Evolutionary conservation across 148 eudicot genomes (phyloP).

Genomic region (Vaccinium myrtillus): DNA sequence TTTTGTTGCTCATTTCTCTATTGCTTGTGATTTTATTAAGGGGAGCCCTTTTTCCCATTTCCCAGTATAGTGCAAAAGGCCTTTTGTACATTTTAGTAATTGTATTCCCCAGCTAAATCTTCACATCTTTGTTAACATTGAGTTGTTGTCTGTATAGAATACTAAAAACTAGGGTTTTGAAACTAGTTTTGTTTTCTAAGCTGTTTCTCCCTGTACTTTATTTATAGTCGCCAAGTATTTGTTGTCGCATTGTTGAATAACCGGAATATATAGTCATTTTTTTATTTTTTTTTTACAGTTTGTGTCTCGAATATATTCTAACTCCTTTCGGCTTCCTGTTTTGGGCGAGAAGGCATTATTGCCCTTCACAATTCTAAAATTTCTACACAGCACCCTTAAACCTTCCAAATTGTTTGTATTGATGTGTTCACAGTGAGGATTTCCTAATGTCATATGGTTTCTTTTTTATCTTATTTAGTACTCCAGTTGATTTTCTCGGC

Average conservation of each 20-base stretch:
- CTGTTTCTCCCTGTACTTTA: neutral
- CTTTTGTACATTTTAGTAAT: constrained; percentile 14
- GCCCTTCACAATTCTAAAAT: neutral
- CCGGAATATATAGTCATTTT: neutral
- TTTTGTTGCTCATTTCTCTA: neutral
- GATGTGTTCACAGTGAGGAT: neutral
- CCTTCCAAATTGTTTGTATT: neutral
- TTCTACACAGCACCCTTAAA: neutral
- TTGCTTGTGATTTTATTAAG: neutral
- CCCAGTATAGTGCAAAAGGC: neutral
- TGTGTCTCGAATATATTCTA: neutral
- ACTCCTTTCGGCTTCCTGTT: neutral
- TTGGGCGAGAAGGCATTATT: neutral
- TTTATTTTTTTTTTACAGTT: neutral
- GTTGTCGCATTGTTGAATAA: neutral
- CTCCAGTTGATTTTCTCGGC: no score
- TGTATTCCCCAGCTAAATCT: neutral
- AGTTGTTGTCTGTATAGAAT: constrained; percentile 12
- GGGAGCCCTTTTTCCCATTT: neutral
- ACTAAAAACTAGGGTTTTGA: neutral
- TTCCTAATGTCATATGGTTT: neutral
- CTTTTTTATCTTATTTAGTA: no score
- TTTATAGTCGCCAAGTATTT: neutral
- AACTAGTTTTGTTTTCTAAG: neutral
- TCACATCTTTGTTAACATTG: neutral